These are phyloP conservation scores for Crepidotus variabilis DNA, from an alignment of 768 basidiomycete species.

Conservation along the genomic window DNA sequence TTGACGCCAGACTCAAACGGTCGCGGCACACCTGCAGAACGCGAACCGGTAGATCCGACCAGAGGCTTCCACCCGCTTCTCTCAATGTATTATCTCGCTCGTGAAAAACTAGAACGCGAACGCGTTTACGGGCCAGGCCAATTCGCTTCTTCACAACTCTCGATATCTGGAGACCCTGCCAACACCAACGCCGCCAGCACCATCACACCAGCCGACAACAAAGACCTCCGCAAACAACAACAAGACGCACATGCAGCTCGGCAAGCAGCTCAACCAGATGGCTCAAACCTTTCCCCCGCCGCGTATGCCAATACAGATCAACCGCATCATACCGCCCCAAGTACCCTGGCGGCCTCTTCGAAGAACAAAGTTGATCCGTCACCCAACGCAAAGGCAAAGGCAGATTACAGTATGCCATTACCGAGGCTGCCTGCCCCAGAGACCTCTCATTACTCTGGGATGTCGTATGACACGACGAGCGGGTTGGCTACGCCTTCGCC, in stretches of 20 bases:
- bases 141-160: conserved; percentile 90
- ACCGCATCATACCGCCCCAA: conserved; percentile 23
- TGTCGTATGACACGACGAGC: conserved; percentile 66
- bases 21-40: conserved; percentile 33
- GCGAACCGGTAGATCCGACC: conserved; percentile 75
- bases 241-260: conserved; percentile 6
- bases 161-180: conserved; percentile 33
- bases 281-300: neutral
- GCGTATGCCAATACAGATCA: conserved; percentile 13
- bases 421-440: conserved; percentile 80
- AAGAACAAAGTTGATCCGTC: conserved; percentile 23
- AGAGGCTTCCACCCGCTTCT: conserved; percentile 92
- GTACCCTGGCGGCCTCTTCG: conserved; percentile 11
- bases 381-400: conserved; percentile 30
- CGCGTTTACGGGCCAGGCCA: conserved; percentile 89
- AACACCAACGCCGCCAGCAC: conserved; percentile 13
- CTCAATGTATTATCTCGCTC: conserved; percentile 93
- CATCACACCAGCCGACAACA: conserved; percentile 21
- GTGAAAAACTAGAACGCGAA: conserved; percentile 95
- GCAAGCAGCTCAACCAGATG: neutral
- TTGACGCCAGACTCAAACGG: neutral
- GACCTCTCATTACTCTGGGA: conserved; percentile 75
- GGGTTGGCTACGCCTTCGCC: conserved; percentile 53
- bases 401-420: conserved; percentile 81
- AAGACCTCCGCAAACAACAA: conserved; percentile 16